A percentile compares a stretch with the other conserved stretches of the same genome.
Conservation (phyloP, 2,329 filamentous ascomycete species). For the Monilinia vaccinii-corymbosi region DNA sequence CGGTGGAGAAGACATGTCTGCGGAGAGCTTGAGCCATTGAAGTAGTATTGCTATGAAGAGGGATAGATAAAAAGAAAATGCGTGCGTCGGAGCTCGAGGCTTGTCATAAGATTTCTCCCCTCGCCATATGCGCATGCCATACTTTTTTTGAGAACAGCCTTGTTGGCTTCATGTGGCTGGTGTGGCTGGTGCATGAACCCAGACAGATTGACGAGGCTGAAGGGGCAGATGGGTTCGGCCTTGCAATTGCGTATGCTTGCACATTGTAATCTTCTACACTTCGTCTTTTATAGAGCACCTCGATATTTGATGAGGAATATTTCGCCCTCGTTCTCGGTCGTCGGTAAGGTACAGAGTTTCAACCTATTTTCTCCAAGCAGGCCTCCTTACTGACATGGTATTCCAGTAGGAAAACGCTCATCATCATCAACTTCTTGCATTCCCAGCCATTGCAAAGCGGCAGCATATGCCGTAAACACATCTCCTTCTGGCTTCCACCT, state of each 20-base stretch:
- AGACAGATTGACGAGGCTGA: background rate
- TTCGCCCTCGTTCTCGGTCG: background rate
- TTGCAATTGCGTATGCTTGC: too few species aligned
- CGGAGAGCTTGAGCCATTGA: constrained; percentile 22
- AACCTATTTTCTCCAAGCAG: background rate
- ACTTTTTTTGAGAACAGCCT: background rate
- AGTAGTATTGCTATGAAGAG: background rate
- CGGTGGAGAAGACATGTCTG: constrained; percentile 17
- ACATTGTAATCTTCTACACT: background rate
- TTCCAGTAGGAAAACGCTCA: background rate
- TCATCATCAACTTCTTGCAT: background rate
- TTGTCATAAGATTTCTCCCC: background rate
- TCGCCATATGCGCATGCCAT: background rate
- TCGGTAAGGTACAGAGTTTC: background rate
- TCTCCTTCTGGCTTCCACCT: constrained; percentile 27
- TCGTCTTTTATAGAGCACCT: background rate
- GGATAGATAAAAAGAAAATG: background rate
- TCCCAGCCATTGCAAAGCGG: constrained; percentile 25
- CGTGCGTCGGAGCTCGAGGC: background rate
- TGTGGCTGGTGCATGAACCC: background rate
- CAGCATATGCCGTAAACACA: constrained; percentile 29
- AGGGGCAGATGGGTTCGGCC: background rate
- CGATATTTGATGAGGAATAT: background rate
- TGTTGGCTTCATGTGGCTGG: constrained; percentile 1
- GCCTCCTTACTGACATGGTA: background rate